phyloP scores from a whole-genome alignment of 2,329 filamentous ascomycete species.

The Alternaria gansuensis region DNA sequence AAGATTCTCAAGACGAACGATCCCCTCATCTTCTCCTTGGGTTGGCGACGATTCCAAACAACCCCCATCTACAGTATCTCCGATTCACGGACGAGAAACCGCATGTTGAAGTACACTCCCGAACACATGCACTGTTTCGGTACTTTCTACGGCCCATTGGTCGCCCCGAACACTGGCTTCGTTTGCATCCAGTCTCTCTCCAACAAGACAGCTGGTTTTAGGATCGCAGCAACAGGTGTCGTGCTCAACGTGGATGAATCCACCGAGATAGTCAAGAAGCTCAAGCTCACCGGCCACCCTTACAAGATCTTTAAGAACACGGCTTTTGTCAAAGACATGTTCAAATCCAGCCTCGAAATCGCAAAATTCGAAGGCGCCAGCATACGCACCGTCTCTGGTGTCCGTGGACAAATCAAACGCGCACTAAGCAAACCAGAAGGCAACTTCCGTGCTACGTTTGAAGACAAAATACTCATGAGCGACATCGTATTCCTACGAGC shows the following conservation, averaged over 20 bases:
- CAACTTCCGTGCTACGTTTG: slow-evolving; percentile 95
- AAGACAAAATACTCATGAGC: slow-evolving; percentile 96
- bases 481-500: slow-evolving; percentile 96
- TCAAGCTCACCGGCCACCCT: slow-evolving; percentile 91
- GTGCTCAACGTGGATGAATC: slow-evolving; percentile 94
- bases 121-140: slow-evolving; percentile 99
- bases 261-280: slow-evolving; percentile 98
- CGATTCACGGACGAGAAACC: slow-evolving; percentile 89
- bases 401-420: slow-evolving; percentile 96
- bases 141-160: slow-evolving; percentile 92
- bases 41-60: slow-evolving; percentile 94
- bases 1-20: slow-evolving; percentile 99
- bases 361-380: slow-evolving; percentile 97
- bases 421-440: slow-evolving; percentile 93
- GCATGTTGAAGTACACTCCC: slow-evolving; percentile 98
- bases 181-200: slow-evolving; percentile 91
- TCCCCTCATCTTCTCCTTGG: slow-evolving; percentile 94
- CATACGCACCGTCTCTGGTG: slow-evolving; percentile 94
- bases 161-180: slow-evolving; percentile 95
- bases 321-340: slow-evolving; percentile 99
- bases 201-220: slow-evolving; percentile 85
- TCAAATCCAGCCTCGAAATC: slow-evolving; percentile 89
- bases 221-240: slow-evolving; percentile 92
- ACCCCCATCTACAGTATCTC: slow-evolving; percentile 94
- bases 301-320: slow-evolving; percentile 99